Evolutionary conservation across 257 asterid genomes (phyloP).

Genomic region (Fraxinus americana): DNA sequence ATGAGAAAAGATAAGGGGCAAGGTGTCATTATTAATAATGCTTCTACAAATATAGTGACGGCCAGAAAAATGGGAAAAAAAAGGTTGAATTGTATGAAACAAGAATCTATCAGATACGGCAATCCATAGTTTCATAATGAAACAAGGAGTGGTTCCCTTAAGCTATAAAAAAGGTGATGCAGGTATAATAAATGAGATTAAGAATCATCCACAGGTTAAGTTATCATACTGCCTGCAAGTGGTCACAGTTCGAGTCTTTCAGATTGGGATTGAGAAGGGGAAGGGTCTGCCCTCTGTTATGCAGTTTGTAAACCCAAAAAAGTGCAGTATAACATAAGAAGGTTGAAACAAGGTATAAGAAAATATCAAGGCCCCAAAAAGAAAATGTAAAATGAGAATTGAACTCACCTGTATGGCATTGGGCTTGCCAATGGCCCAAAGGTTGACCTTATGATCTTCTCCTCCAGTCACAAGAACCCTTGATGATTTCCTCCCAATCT

Average conservation of each 20-base stretch:
- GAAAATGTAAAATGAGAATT: constrained; percentile 21
- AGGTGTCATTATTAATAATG: constrained; percentile 24
- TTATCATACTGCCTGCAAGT: constrained; percentile 19
- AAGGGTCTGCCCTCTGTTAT: constrained; percentile 13
- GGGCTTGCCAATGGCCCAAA: constrained; percentile 99
- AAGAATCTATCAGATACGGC: background rate
- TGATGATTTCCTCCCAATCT: constrained; percentile 92
- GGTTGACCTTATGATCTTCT: constrained; percentile 98
- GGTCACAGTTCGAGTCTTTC: constrained; percentile 13
- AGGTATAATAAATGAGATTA: background rate
- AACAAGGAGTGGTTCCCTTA: constrained; percentile 3
- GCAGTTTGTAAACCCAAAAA: constrained; percentile 10
- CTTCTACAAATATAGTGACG: constrained; percentile 6
- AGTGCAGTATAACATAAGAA: background rate
- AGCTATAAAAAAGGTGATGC: background rate
- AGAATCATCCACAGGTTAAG: background rate
- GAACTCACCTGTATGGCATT: constrained; percentile 87
- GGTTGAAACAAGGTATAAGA: background rate
- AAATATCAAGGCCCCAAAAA: constrained; percentile 19
- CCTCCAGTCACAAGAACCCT: constrained; percentile 99
- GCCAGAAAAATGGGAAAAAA: constrained; percentile 7
- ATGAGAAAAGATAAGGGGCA: constrained; percentile 12
- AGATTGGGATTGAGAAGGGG: constrained; percentile 13
- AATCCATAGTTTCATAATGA: background rate
- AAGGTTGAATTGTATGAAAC: constrained; percentile 15